phyloP scores from a whole-genome alignment of 495 filamentous ascomycete genomes.

The Talaromyces ruber region DNA sequence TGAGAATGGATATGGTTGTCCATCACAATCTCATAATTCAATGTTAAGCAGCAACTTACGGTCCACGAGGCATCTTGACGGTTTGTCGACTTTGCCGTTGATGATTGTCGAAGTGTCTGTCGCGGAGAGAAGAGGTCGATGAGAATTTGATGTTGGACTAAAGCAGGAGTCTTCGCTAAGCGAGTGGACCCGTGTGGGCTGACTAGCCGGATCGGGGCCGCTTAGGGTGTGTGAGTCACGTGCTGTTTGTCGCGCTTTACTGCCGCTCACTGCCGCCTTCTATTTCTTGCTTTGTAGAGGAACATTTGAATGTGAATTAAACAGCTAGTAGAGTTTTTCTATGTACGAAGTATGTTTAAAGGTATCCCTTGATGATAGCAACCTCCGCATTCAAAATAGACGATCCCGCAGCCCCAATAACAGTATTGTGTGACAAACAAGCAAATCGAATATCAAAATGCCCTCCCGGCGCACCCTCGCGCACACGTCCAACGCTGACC shows the following conservation, averaged over 20 bases:
- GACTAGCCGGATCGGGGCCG: constrained; percentile 16
- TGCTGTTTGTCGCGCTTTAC: not conserved
- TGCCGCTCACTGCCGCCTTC: not conserved
- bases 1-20: constrained; percentile 6
- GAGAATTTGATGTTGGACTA: constrained; percentile 7
- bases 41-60: constrained; percentile 34
- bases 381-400: constrained; percentile 93
- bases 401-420: constrained; percentile 90
- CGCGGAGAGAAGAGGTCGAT: constrained; percentile 9
- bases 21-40: not conserved
- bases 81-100: constrained; percentile 35
- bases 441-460: constrained; percentile 81
- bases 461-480: constrained; percentile 60
- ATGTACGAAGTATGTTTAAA: constrained; percentile 34
- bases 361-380: constrained; percentile 79
- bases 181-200: constrained; percentile 18
- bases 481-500: constrained; percentile 69
- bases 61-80: constrained; percentile 59
- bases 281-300: not conserved
- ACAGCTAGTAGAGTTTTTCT: not conserved
- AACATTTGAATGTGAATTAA: not conserved
- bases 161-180: constrained; percentile 29
- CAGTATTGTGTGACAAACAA: constrained; percentile 77
- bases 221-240: constrained; percentile 1
- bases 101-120: constrained; percentile 32